Percentiles rank a stretch among this genome's conserved stretches.
Evolutionary conservation across 768 basidiomycete species (phyloP).

Genomic region (Trametes maxima): DNA sequence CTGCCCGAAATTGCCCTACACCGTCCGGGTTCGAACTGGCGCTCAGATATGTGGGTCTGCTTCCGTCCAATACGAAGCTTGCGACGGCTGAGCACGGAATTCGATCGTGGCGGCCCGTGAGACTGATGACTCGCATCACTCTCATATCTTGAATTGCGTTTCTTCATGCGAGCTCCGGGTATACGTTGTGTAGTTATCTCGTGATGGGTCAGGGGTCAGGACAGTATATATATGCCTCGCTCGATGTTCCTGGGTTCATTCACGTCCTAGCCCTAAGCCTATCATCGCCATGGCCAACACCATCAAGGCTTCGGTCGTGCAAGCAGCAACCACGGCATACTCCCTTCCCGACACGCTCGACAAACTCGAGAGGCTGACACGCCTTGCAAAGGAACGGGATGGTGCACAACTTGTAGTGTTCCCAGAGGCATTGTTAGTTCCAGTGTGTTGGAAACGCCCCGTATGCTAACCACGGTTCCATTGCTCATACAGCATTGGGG

Average conservation of each 20-base stretch:
- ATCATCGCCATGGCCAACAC: slow-evolving; percentile 30
- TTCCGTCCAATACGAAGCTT: background rate
- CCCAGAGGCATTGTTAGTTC: slow-evolving; percentile 59
- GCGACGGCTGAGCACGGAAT: slow-evolving; percentile 4
- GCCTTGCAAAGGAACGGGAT: slow-evolving; percentile 49
- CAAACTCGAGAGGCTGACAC: slow-evolving; percentile 51
- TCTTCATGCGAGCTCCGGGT: background rate
- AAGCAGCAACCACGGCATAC: slow-evolving; percentile 51
- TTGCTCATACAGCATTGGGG: slow-evolving; percentile 47
- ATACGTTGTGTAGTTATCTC: background rate
- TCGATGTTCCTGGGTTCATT: background rate
- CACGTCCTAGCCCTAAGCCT: slow-evolving; percentile 4
- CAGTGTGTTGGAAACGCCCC: background rate
- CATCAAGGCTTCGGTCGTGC: slow-evolving; percentile 55
- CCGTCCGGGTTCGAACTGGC: background rate
- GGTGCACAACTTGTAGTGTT: slow-evolving; percentile 53
- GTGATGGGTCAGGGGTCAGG: slow-evolving; percentile 4
- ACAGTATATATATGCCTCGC: background rate
- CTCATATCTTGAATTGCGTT: background rate
- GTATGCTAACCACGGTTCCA: background rate
- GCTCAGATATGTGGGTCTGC: background rate
- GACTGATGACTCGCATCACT: background rate
- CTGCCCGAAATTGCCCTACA: slow-evolving; percentile 1
- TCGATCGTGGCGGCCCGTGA: slow-evolving; percentile 10
- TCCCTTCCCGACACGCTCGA: slow-evolving; percentile 48